phyloP scores from a whole-genome alignment of 225 moss, liverwort and hornwort species.

The Ulota crispa region DNA sequence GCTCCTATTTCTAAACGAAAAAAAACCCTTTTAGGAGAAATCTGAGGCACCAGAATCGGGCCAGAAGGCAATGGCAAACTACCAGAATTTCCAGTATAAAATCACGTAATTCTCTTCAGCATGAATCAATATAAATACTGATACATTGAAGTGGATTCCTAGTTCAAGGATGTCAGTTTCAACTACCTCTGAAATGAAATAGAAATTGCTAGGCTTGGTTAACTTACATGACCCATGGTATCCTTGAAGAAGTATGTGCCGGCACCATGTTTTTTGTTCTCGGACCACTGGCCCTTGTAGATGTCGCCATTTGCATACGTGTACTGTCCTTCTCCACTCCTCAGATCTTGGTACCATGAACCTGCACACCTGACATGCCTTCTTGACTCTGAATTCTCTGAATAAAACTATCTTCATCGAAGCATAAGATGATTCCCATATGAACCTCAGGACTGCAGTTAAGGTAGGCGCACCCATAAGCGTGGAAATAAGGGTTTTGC shows the following conservation, averaged over 20 bases:
- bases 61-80: not conserved
- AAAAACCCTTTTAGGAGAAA: not conserved
- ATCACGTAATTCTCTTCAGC: not conserved
- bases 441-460: not conserved
- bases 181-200: not conserved
- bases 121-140: not conserved
- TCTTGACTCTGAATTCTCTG: constrained; percentile 5
- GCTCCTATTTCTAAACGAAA: not conserved
- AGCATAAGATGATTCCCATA: not conserved
- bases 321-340: constrained; percentile 67
- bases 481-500: too few species aligned
- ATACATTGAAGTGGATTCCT: not conserved
- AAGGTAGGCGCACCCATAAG: too few species aligned
- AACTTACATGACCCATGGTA: constrained; percentile 51
- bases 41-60: not conserved
- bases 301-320: constrained; percentile 73
- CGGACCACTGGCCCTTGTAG: constrained; percentile 78
- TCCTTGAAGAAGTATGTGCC: constrained; percentile 73
- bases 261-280: constrained; percentile 58
- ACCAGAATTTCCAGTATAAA: not conserved
- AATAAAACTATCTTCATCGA: not conserved
- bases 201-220: not conserved
- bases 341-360: constrained; percentile 63
- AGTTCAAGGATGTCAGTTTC: not conserved
- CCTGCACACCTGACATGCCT: constrained; percentile 38